phyloP scores from a whole-genome alignment of 1,139 yeast genomes.

The Yamadazyma epiphylla region DNA sequence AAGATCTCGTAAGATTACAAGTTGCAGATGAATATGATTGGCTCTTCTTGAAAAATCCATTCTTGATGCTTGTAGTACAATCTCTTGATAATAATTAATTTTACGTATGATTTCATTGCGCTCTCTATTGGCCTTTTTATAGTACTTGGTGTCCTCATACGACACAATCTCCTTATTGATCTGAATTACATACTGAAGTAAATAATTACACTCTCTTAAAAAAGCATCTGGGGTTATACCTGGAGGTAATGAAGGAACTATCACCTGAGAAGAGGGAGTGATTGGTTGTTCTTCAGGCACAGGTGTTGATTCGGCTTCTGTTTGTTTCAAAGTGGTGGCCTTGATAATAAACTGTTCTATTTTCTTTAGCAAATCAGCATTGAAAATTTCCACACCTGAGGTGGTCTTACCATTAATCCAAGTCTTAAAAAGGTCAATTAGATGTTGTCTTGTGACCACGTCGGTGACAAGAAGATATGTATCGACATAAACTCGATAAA shows the following conservation, averaged over 20 bases:
- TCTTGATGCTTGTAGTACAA: slow-evolving; percentile 19
- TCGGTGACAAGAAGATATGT: slow-evolving; percentile 39
- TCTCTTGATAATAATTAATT: slow-evolving; percentile 32
- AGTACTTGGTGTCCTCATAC: slow-evolving; percentile 11
- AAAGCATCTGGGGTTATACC: slow-evolving; percentile 25
- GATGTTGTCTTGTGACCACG: slow-evolving; percentile 31
- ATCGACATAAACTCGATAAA: slow-evolving; percentile 34
- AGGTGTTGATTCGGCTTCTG: slow-evolving; percentile 4
- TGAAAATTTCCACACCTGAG: slow-evolving; percentile 36
- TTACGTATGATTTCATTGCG: slow-evolving; percentile 29
- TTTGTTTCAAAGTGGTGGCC: slow-evolving; percentile 25
- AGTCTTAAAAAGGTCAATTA: slow-evolving; percentile 38
- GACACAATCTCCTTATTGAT: slow-evolving; percentile 15
- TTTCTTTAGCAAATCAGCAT: slow-evolving; percentile 22
- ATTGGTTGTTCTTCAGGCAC: no score
- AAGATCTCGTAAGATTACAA: slow-evolving; percentile 22
- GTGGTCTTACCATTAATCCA: slow-evolving; percentile 33
- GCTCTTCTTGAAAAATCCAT: slow-evolving; percentile 22
- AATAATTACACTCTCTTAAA: slow-evolving; percentile 28
- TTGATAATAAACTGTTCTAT: slow-evolving; percentile 39
- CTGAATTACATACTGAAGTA: slow-evolving; percentile 28
- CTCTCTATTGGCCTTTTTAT: slow-evolving; percentile 12
- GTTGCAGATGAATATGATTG: slow-evolving; percentile 23
- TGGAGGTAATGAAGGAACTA: slow-evolving; percentile 8
- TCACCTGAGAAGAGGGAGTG: neutral